Evolutionary conservation across 805 yeast genomes (phyloP).

Genomic region (Zygosaccharomyces kombuchaensis): DNA sequence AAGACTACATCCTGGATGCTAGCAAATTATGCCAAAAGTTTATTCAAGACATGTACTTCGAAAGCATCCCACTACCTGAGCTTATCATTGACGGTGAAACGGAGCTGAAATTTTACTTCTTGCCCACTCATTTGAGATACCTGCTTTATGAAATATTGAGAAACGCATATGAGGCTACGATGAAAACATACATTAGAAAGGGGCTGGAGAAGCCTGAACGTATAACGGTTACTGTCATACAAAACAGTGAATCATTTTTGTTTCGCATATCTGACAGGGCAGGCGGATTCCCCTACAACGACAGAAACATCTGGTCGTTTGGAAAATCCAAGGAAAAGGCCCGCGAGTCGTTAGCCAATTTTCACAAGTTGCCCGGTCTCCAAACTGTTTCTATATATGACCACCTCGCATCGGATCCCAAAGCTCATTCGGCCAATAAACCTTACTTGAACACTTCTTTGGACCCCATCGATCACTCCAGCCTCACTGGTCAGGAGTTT

Average conservation of each 20-base stretch:
- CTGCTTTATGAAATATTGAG: constrained; percentile 83
- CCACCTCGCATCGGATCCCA: constrained; percentile 20
- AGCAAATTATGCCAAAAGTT: constrained; percentile 47
- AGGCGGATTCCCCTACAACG: constrained; percentile 70
- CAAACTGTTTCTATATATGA: constrained; percentile 36
- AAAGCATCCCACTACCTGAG: constrained; percentile 63
- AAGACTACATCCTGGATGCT: constrained; percentile 57
- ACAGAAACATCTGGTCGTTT: constrained; percentile 74
- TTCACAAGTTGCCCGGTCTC: constrained; percentile 66
- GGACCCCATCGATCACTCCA: constrained; percentile 32
- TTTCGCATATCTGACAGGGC: constrained; percentile 86
- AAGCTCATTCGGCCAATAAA: constrained; percentile 8
- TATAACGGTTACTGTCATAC: constrained; percentile 68
- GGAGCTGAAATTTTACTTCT: constrained; percentile 69
- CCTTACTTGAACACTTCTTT: constrained; percentile 39
- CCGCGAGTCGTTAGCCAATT: constrained; percentile 52
- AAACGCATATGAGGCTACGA: constrained; percentile 80
- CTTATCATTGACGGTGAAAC: constrained; percentile 69
- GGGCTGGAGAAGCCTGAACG: constrained; percentile 54
- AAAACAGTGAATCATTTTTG: constrained; percentile 59
- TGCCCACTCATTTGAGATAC: constrained; percentile 82
- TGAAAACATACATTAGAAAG: constrained; percentile 41
- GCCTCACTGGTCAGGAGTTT: constrained; percentile 21
- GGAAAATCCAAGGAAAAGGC: constrained; percentile 66
- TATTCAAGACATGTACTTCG: constrained; percentile 47